phyloP scores from a whole-genome alignment of 495 filamentous ascomycete genomes.

The Aspergillus panamensis region DNA sequence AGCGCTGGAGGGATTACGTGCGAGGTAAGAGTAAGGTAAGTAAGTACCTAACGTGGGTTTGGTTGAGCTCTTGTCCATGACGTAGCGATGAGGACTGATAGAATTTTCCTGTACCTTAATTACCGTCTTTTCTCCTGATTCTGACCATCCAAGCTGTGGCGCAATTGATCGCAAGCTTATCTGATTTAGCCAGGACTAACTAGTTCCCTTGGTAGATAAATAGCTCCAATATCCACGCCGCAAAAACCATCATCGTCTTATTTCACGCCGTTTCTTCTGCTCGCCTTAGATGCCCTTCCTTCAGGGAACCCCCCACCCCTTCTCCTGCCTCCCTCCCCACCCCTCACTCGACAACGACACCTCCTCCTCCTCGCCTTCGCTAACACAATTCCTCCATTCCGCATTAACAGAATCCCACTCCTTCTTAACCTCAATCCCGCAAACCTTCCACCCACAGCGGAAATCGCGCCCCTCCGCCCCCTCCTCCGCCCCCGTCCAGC shows the following conservation, averaged over 20 bases:
- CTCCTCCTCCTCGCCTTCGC: conserved; percentile 10
- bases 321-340: conserved; percentile 33
- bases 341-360: conserved; percentile 25
- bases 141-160: conserved; percentile 8
- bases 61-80: too few relatives aligned
- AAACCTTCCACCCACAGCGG: conserved; percentile 25
- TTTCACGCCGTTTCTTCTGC: not conserved
- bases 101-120: too few relatives aligned
- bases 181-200: too few relatives aligned
- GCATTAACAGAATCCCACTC: conserved; percentile 54
- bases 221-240: too few relatives aligned
- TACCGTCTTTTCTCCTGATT: too few relatives aligned
- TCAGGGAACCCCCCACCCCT: conserved; percentile 24
- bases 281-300: not conserved
- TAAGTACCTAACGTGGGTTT: too few relatives aligned
- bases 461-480: conserved; percentile 38
- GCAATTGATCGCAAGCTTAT: conserved; percentile 20
- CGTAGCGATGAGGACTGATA: too few relatives aligned
- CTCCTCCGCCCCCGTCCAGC: conserved; percentile 42
- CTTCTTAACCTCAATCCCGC: conserved; percentile 46
- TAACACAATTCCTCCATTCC: conserved; percentile 23
- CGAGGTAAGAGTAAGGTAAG: too few relatives aligned
- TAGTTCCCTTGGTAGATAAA: too few relatives aligned
- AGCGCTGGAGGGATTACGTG: too few relatives aligned
- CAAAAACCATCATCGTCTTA: too few relatives aligned